Percentiles rank a stretch among this genome's conserved stretches.
Evolutionary conservation across 1,139 yeast species (phyloP).

Genomic region (Saccharomyces hybrid): DNA sequence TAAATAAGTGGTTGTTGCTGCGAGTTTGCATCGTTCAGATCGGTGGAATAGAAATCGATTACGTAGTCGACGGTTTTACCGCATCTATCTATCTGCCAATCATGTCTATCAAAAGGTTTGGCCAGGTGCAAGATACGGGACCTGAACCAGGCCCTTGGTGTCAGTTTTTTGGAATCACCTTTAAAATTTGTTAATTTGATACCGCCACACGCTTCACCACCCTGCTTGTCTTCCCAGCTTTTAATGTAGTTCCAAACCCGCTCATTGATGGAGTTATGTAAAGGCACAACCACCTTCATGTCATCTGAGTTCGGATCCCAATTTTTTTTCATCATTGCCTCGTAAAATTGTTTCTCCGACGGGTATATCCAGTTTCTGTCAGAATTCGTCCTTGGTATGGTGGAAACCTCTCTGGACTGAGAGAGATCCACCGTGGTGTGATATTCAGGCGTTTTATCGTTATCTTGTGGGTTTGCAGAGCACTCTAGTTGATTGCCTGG

Average conservation of each 20-base stretch:
- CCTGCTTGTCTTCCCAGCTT: conserved; percentile 67
- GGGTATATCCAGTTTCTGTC: conserved; percentile 85
- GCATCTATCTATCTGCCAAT: conserved; percentile 87
- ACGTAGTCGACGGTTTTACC: conserved; percentile 82
- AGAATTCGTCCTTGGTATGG: conserved; percentile 73
- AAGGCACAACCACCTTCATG: conserved; percentile 87
- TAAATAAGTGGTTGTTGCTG: conserved; percentile 47
- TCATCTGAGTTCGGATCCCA: conserved; percentile 79
- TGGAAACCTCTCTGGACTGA: conserved; percentile 65
- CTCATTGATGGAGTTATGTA: conserved; percentile 91
- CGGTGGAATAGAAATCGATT: conserved; percentile 75
- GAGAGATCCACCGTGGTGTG: conserved; percentile 40
- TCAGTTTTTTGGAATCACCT: conserved; percentile 77
- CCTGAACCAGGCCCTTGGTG: conserved; percentile 85
- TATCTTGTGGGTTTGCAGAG: conserved; percentile 7
- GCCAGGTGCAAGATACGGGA: conserved; percentile 52
- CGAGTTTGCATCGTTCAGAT: conserved; percentile 35
- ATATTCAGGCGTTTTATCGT: conserved; percentile 12
- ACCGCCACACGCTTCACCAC: conserved; percentile 73
- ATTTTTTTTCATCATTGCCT: conserved; percentile 86
- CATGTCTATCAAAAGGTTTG: conserved; percentile 92
- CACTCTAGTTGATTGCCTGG: conserved; percentile 20
- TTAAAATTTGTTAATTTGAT: conserved; percentile 77
- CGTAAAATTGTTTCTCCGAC: conserved; percentile 87
- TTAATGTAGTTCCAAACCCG: conserved; percentile 82